phyloP scores from a whole-genome alignment of 2,329 filamentous ascomycete species.

The Botrytis deweyae region DNA sequence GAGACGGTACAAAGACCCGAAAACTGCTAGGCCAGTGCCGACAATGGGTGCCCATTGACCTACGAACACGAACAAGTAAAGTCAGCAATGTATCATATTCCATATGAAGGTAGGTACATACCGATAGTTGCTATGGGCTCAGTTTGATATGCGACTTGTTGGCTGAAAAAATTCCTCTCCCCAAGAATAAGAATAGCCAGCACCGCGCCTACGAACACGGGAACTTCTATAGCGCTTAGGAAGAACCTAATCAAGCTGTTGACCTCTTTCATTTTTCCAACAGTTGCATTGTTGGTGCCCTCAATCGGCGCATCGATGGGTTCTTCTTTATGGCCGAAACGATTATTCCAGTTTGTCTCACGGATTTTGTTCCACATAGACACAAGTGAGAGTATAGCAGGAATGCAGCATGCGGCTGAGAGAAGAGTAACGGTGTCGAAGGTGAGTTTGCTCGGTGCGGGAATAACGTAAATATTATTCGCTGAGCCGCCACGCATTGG shows the following conservation, averaged over 20 bases:
- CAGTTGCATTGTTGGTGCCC: constrained; percentile 56
- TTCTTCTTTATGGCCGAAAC: constrained; percentile 41
- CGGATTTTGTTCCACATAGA: constrained; percentile 65
- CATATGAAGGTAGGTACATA: constrained; percentile 40
- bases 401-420: constrained; percentile 63
- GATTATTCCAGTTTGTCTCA: constrained; percentile 57
- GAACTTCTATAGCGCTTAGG: constrained; percentile 56
- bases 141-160: constrained; percentile 55
- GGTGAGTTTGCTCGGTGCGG: constrained; percentile 51
- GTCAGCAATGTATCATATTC: constrained; percentile 12
- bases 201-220: constrained; percentile 58
- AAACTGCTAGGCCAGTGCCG: constrained; percentile 55
- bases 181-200: constrained; percentile 60
- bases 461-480: constrained; percentile 63
- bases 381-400: constrained; percentile 59
- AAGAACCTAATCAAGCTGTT: constrained; percentile 56
- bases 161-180: constrained; percentile 63
- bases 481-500: constrained; percentile 55
- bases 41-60: constrained; percentile 61
- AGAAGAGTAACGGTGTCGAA: constrained; percentile 61
- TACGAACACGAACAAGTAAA: constrained; percentile 39
- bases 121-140: constrained; percentile 63
- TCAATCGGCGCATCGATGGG: constrained; percentile 45
- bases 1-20: constrained; percentile 59
- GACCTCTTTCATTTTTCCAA: constrained; percentile 51